A percentile compares a stretch with the other conserved stretches of the same genome.
Conservation (phyloP, 495 filamentous ascomycete genomes). For the Trichoderma virens region DNA sequence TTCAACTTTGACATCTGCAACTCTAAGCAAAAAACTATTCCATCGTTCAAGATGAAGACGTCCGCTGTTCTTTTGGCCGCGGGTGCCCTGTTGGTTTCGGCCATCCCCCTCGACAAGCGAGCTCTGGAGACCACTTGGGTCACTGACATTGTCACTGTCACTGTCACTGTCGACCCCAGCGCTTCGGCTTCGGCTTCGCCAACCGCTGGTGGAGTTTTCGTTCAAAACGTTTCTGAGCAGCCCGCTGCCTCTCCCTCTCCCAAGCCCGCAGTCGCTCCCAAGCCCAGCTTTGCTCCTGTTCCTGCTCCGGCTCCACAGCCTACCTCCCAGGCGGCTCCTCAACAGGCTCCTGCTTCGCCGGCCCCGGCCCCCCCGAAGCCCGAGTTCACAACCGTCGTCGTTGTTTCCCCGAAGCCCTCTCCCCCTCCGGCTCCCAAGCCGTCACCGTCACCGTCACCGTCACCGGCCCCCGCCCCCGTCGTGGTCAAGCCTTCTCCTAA, state of each 20-base stretch:
- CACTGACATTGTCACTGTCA: conserved; percentile 52
- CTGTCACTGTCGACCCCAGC: conserved; percentile 34
- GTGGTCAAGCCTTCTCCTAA: conserved; percentile 10
- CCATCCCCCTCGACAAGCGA: conserved; percentile 52
- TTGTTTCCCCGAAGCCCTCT: conserved; percentile 11
- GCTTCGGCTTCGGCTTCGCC: conserved; percentile 22
- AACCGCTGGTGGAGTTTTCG: conserved; percentile 31
- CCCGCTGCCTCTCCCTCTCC: conserved; percentile 21
- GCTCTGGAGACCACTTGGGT: conserved; percentile 48
- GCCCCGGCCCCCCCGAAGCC: conserved; percentile 13
- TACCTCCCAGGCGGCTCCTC: background rate
- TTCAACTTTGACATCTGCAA: background rate
- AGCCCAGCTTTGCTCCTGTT: conserved; percentile 13
- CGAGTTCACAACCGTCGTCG: conserved; percentile 13
- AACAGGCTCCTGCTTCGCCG: background rate
- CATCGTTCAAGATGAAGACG: conserved; percentile 59
- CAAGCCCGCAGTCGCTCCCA: conserved; percentile 13
- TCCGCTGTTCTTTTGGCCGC: conserved; percentile 54
- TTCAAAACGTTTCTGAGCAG: conserved; percentile 49
- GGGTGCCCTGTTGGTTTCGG: conserved; percentile 54
- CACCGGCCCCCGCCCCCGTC: conserved; percentile 9
- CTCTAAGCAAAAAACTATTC: background rate
- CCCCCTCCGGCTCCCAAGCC: conserved; percentile 12
- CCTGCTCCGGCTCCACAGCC: background rate
- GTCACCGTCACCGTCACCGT: background rate